A percentile compares a stretch with the other conserved stretches of the same genome.
These are phyloP conservation scores for Ilex asprella DNA, from an alignment of 257 asterid genomes.

Conservation along the genomic window DNA sequence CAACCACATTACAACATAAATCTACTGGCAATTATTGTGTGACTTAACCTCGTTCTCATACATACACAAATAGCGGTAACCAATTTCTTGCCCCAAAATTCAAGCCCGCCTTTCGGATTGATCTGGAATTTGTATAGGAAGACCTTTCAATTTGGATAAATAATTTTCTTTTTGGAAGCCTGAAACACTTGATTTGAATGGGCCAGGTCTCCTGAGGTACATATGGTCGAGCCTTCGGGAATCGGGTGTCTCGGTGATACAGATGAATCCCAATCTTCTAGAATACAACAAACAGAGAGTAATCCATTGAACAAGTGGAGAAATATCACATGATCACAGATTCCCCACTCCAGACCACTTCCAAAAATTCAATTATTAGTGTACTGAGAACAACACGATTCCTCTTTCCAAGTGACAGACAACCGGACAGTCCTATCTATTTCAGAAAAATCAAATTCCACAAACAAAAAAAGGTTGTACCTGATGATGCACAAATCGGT, in stretches of 20 bases:
- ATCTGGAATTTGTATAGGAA: background rate
- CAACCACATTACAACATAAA: too few species aligned
- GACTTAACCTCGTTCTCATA: too few species aligned
- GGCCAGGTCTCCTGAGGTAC: too few species aligned
- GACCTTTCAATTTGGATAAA: background rate
- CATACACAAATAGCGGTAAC: too few species aligned
- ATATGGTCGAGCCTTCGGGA: too few species aligned
- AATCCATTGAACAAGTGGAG: conserved; percentile 17
- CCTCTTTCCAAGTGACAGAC: conserved; percentile 44
- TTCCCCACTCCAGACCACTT: conserved; percentile 57
- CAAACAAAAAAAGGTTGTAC: background rate
- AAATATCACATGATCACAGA: conserved; percentile 42
- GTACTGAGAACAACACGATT: conserved; percentile 46
- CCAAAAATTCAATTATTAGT: conserved; percentile 44
- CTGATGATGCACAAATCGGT: too few species aligned
- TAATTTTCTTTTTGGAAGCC: background rate
- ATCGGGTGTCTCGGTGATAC: too few species aligned
- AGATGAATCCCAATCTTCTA: conserved; percentile 7
- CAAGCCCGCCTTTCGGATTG: background rate
- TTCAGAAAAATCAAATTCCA: conserved; percentile 21
- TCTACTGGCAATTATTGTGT: too few species aligned
- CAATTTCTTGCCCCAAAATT: too few species aligned
- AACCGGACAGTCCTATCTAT: conserved; percentile 31
- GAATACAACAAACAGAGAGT: conserved; percentile 18
- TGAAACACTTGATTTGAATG: too few species aligned